phyloP scores from a whole-genome alignment of 768 basidiomycete species.

The Agrocybe pediades region DNA sequence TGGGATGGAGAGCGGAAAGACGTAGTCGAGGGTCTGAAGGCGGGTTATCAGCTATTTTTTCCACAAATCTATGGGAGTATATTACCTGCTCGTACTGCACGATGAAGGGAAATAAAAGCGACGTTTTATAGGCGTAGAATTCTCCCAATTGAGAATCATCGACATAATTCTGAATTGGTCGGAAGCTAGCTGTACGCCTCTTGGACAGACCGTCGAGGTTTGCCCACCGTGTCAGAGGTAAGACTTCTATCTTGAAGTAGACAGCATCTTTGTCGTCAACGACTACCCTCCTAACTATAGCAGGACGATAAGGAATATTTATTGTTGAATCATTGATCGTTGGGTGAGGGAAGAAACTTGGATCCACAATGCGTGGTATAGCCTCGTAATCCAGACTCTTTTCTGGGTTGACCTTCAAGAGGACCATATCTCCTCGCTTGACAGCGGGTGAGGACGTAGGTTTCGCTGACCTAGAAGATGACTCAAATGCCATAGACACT shows the following conservation, averaged over 20 bases:
- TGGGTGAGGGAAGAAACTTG: conserved; percentile 6
- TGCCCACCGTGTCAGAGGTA: neutral
- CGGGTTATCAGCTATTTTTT: neutral
- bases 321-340: neutral
- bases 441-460: neutral
- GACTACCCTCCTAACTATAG: neutral
- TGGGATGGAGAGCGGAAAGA: neutral
- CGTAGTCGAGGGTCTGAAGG: neutral
- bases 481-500: neutral
- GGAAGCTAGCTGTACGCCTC: neutral
- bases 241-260: conserved; percentile 4
- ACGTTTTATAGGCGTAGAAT: conserved; percentile 1
- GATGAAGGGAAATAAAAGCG: neutral
- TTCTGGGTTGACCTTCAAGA: neutral
- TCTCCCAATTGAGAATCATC: neutral
- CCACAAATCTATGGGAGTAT: neutral
- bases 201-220: neutral
- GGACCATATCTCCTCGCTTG: conserved; percentile 3
- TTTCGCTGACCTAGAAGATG: neutral
- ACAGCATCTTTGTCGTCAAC: neutral
- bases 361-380: neutral
- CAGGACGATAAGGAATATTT: neutral
- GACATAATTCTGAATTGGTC: neutral
- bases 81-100: conserved; percentile 3
- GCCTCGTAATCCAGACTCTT: conserved; percentile 5